phyloP scores from a whole-genome alignment of 2,329 filamentous ascomycete species.

The Phaeophleospora eucalypticola region DNA sequence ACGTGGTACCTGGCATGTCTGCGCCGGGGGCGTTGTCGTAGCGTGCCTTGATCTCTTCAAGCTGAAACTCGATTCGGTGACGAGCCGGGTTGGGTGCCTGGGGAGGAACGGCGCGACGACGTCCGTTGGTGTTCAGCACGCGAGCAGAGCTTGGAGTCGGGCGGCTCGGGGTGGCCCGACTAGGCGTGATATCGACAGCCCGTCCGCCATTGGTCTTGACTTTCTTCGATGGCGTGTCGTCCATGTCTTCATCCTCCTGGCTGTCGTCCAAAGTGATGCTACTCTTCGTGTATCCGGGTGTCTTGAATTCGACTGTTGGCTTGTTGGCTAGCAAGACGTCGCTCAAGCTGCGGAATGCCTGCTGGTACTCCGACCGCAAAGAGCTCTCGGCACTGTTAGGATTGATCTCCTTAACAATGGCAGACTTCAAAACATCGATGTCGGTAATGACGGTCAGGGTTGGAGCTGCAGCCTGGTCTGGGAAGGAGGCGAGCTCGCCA shows the following conservation, averaged over 20 bases:
- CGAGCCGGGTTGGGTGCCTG: background rate
- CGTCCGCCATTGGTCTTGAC: background rate
- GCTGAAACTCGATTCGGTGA: slow-evolving; percentile 29
- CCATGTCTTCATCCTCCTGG: background rate
- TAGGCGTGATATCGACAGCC: background rate
- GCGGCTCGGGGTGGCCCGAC: slow-evolving; percentile 14
- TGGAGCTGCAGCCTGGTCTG: slow-evolving; percentile 61
- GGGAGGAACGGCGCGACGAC: background rate
- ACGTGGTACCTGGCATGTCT: slow-evolving; percentile 28
- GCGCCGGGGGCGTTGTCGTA: slow-evolving; percentile 28
- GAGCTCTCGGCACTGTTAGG: slow-evolving; percentile 42
- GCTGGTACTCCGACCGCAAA: slow-evolving; percentile 42
- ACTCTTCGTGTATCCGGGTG: slow-evolving; percentile 23
- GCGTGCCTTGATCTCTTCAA: slow-evolving; percentile 31
- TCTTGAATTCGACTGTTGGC: slow-evolving; percentile 26
- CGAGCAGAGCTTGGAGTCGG: background rate
- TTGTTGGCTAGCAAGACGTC: slow-evolving; percentile 32
- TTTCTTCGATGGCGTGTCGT: background rate
- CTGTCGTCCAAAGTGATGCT: slow-evolving; percentile 8
- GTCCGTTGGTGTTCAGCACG: background rate
- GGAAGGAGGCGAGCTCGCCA: slow-evolving; percentile 53
- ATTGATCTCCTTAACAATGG: slow-evolving; percentile 52
- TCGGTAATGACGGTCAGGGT: slow-evolving; percentile 61
- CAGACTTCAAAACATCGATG: slow-evolving; percentile 54
- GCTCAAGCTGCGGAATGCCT: slow-evolving; percentile 51